phyloP scores from a whole-genome alignment of 192 early-diverging fungal genomes.

The Phlyctochytrium arcticum region DNA sequence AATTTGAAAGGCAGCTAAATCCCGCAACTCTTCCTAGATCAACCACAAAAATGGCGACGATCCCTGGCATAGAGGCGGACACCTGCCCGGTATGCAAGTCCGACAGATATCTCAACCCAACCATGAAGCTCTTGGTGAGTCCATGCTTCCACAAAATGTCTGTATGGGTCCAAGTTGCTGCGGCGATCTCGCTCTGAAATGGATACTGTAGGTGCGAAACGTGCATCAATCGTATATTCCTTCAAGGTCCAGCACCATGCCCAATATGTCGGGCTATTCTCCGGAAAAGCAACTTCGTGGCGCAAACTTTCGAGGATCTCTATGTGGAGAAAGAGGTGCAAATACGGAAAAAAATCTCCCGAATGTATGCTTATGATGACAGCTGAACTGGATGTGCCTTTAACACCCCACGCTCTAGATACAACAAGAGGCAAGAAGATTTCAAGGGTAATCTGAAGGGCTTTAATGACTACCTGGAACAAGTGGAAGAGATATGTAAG shows the following conservation, averaged over 20 bases:
- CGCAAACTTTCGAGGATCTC: constrained; percentile 91
- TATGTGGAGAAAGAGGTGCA: constrained; percentile 91
- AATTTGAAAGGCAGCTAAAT: too few relatives aligned
- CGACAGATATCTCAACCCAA: constrained; percentile 78
- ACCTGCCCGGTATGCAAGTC: constrained; percentile 70
- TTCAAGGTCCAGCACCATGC: constrained; percentile 83
- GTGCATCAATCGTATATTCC: constrained; percentile 83
- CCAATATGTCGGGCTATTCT: constrained; percentile 81
- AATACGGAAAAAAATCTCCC: constrained; percentile 53
- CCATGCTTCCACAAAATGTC: constrained; percentile 96
- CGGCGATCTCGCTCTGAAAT: not conserved
- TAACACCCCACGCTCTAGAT: constrained; percentile 36
- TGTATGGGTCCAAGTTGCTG: not conserved
- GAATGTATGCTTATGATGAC: constrained; percentile 13
- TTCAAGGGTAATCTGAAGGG: constrained; percentile 63
- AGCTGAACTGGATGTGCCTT: too few relatives aligned
- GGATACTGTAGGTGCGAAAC: constrained; percentile 69
- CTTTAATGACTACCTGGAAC: constrained; percentile 92
- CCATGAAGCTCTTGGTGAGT: constrained; percentile 83
- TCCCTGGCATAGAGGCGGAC: constrained; percentile 23
- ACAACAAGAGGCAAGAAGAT: constrained; percentile 90
- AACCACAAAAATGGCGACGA: not conserved
- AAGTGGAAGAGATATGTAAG: constrained; percentile 79
- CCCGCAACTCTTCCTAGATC: too few relatives aligned
- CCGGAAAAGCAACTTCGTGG: constrained; percentile 77